A percentile compares a stretch with the other conserved stretches of the same genome.
Conservation (phyloP, 1,284 basidiomycete species). For the Microbotryum violaceum region DNA sequence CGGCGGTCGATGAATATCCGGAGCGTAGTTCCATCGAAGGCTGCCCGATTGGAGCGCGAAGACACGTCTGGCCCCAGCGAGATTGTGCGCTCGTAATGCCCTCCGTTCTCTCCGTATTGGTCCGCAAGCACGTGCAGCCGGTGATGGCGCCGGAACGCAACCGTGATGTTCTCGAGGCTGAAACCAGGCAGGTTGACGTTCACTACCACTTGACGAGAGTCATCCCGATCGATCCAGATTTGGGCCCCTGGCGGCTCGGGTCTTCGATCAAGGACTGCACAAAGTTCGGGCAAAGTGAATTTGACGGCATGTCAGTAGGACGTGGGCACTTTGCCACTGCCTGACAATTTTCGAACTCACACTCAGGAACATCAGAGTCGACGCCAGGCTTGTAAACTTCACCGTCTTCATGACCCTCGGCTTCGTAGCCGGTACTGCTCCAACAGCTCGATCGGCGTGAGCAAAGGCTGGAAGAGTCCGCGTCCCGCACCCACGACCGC, state of each 20-base stretch:
- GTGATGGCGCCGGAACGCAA: slow-evolving; percentile 27
- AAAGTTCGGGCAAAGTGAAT: neutral
- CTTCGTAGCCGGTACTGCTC: neutral
- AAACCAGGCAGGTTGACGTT: slow-evolving; percentile 27
- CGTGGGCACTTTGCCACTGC: neutral
- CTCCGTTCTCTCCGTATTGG: slow-evolving; percentile 24
- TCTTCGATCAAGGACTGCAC: slow-evolving; percentile 26
- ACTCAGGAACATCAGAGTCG: slow-evolving; percentile 15
- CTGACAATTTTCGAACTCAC: slow-evolving; percentile 2
- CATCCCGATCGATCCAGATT: slow-evolving; percentile 20
- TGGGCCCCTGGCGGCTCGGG: slow-evolving; percentile 24
- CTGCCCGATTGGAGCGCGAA: no score
- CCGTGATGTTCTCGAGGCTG: slow-evolving; percentile 32
- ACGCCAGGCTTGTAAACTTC: slow-evolving; percentile 22
- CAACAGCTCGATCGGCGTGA: slow-evolving; percentile 4
- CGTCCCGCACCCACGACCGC: slow-evolving; percentile 24
- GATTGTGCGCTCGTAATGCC: slow-evolving; percentile 22
- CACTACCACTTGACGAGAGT: slow-evolving; percentile 18
- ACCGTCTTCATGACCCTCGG: slow-evolving; percentile 10
- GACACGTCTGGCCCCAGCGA: neutral
- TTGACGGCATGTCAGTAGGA: neutral
- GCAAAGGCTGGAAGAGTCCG: slow-evolving; percentile 19
- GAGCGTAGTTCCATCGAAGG: no score
- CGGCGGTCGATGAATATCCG: no score
- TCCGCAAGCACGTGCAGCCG: slow-evolving; percentile 32